Evolutionary conservation across 2,329 filamentous ascomycete species (phyloP).

Genomic region (Lasiodiplodia gonubiensis): DNA sequence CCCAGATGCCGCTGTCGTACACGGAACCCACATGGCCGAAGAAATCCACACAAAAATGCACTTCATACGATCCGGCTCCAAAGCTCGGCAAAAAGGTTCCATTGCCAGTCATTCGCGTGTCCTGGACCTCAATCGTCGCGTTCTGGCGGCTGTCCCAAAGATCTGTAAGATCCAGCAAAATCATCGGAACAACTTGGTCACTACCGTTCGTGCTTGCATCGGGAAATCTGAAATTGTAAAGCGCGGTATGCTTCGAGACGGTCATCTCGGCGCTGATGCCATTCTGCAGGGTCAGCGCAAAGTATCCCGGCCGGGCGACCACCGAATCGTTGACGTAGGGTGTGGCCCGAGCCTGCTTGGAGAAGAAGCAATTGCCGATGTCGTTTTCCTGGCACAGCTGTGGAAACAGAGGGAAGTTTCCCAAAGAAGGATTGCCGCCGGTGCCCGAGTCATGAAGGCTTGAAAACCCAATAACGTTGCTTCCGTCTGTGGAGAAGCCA

Average conservation of each 20-base stretch:
- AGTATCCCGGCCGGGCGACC: constrained; percentile 64
- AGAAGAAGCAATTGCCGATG: constrained; percentile 64
- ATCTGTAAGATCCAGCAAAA: constrained; percentile 66
- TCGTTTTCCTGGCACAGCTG: constrained; percentile 68
- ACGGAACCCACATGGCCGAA: constrained; percentile 55
- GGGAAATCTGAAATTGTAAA: constrained; percentile 66
- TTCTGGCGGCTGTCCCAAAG: constrained; percentile 59
- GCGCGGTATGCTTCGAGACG: constrained; percentile 62
- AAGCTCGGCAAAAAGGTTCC: constrained; percentile 67
- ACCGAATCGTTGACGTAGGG: constrained; percentile 58
- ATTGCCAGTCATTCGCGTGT: constrained; percentile 61
- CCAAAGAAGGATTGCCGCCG: constrained; percentile 63
- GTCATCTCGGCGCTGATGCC: constrained; percentile 67
- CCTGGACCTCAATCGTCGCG: constrained; percentile 58
- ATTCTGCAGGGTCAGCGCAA: constrained; percentile 62
- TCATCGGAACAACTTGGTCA: constrained; percentile 57
- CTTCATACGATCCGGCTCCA: constrained; percentile 63
- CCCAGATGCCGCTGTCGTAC: constrained; percentile 63
- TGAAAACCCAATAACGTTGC: constrained; percentile 52
- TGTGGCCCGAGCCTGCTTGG: constrained; percentile 56
- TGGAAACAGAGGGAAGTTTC: constrained; percentile 75
- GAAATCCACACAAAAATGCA: constrained; percentile 68
- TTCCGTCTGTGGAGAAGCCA: constrained; percentile 58
- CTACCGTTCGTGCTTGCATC: constrained; percentile 36
- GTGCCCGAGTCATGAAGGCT: constrained; percentile 45